Base-by-base conservation (phyloP, 2,329 filamentous ascomycete genomes). In the Claviceps paspali region DNA sequence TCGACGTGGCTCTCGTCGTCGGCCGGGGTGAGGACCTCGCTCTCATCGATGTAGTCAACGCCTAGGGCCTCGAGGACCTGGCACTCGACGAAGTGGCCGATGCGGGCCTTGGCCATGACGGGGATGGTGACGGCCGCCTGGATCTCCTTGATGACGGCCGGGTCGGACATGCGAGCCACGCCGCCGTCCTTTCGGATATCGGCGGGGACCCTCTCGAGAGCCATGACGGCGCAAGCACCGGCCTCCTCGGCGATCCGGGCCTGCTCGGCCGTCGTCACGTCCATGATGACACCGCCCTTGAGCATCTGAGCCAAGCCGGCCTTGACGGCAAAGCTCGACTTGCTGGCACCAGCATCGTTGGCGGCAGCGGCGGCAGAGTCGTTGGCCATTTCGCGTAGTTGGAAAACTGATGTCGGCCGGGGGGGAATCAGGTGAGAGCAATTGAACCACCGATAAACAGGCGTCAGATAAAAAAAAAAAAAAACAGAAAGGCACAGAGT, bases 271-370 rank as follows among this genome's bases (percentile, higher is more conserved):
- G 88, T 84, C 45, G 92, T 85, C 41, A 96, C 91, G 62, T 98
- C 91, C 91, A 98, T 98, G 63, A 98, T 98, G 47, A 98, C 91
- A 52, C 91, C 91, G 57, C 91, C 91, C 71, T 96, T 95, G 63
- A 96, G 69, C 91, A 98, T 98, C 62, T 93, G 82, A 18, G 91
- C 91, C 46, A 98, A 70, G 41, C 88, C 91, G 38, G 85, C 82
- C 73, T 98, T 98, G 71, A 95, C 79, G 48, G 79, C 79, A 62
- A 95, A 93, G 60, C 75, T 69, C 47, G 62, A 52, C 45, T 60
- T 64, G 48, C 62, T 60, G 33, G 53, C 50, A 47, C 62, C 57
- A 39, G 46, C 49, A 36, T 51, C 38, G 19, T 41, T 30, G 40
- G 45, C 52, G 39, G 43, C 36, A 37, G 52, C 47, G 11, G 49